Conservation (phyloP, 495 filamentous ascomycete genomes). For the Hypomontagnella submonticulosa region DNA sequence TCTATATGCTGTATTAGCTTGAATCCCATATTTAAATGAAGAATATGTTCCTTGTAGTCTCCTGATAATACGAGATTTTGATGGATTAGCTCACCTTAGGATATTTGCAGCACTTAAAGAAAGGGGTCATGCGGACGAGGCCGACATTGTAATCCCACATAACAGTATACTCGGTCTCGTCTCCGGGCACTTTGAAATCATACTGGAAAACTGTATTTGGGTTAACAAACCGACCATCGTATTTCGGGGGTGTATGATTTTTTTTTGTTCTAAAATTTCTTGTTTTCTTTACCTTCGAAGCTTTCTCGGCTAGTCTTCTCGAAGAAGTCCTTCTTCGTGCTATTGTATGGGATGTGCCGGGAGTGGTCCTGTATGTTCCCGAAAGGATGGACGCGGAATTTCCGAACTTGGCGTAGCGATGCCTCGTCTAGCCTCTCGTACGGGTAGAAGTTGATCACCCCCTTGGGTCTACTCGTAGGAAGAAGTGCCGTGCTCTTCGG, state of each 20-base stretch:
- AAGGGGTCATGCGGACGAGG: slow-evolving; percentile 92
- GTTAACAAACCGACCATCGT: slow-evolving; percentile 25
- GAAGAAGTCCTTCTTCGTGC: slow-evolving; percentile 88
- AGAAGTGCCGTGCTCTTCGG: slow-evolving; percentile 71
- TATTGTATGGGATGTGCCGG: slow-evolving; percentile 90
- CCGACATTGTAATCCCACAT: slow-evolving; percentile 99
- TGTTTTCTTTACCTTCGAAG: slow-evolving; percentile 77
- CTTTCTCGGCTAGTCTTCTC: slow-evolving; percentile 85
- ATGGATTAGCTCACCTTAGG: slow-evolving; percentile 71
- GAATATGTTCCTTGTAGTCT: background rate
- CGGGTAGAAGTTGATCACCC: slow-evolving; percentile 73
- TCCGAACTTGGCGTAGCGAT: slow-evolving; percentile 64
- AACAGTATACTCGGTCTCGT: slow-evolving; percentile 75
- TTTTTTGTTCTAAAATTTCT: slow-evolving; percentile 9
- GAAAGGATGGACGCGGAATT: slow-evolving; percentile 73
- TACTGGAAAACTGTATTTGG: slow-evolving; percentile 82
- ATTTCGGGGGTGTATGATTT: slow-evolving; percentile 19
- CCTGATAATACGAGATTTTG: too few relatives aligned
- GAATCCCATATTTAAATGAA: slow-evolving; percentile 6
- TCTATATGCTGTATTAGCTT: slow-evolving; percentile 62
- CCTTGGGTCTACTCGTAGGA: slow-evolving; percentile 66
- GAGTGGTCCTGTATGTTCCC: slow-evolving; percentile 74
- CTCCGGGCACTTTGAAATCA: slow-evolving; percentile 77
- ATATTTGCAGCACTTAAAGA: slow-evolving; percentile 91
- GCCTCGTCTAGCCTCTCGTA: slow-evolving; percentile 69